Evolutionary conservation across 2,329 filamentous ascomycete genomes (phyloP), one percentile per base, ranked within the genome.

Genomic region (Cytospora piceae): DNA sequence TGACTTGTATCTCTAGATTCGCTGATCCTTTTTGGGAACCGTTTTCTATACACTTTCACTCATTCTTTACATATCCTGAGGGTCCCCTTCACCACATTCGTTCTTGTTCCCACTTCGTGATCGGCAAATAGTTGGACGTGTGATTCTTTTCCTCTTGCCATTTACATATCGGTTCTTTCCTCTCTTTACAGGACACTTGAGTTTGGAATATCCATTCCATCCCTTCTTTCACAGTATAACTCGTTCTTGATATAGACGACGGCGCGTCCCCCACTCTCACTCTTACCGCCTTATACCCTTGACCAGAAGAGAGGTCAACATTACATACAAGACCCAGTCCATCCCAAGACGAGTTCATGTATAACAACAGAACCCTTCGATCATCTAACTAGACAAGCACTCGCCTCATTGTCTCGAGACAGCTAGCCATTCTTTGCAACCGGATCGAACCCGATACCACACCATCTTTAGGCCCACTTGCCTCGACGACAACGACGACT

Each of bases 101-200:
- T 74, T 77, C 74, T 71, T 67, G 71, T 77, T 73, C 74, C 75
- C 75, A 78, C 77, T 70, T 72, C 72, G 80, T 78, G 80, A 83
- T 82, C 79, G 79, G 78, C 80, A 82, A 73, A 77, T 79, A 77
- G 78, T 77, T 76, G 75, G 75, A 75, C 74, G 72, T 76, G 75
- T 81, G 77, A 78, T 80, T 74, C 75, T 78, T 77, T 78, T 76
- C 70, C 72, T 73, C 74, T 73, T 73, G 46, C 73, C 70, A 75
- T 79, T 80, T 77, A 76, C 77, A 77, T 78, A 79, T 78, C 77
- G 78, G 78, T 80, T 81, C 80, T 80, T 80, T 81, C 76, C 78
- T 81, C 81, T 76, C 78, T 81, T 81, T 77, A 57, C 53, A 72
- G 78, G 76, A 77, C 39, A 42, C 77, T 82, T 75, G 77, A 74